Evolutionary conservation across 257 asterid species (phyloP), one percentile per base, ranked within the genome.

Genomic region (Solanum chiquidenum): DNA sequence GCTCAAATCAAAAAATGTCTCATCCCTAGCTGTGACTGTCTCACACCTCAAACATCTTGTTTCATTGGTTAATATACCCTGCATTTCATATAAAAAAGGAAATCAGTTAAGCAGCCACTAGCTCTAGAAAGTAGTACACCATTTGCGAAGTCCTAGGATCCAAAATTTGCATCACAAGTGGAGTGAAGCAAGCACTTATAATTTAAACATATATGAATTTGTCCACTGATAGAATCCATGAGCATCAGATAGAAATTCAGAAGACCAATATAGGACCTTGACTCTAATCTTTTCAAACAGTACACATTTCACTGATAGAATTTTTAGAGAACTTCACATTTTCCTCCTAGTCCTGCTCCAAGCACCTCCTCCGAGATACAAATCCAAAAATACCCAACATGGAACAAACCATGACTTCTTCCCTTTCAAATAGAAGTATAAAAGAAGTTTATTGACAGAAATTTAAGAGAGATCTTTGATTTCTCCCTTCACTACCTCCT

Each of bases 11-110:
- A 96, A 90, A 88, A 95, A 96, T 8, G 98, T 94, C 88, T 96
- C 99, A 29, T 96, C 98, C 93, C 99, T 94, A 31, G 99, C 98
- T 13, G 98, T 96, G 86, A 96, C 98, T 42, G 99, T 96, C 92
- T 96, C 99, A 69, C 99, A 96, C 86, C 97, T 87, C 86, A 96
- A 89, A 89, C 99, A 95, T 90, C 93, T 91, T 25, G 99, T 96
- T 93, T 96, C 99, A 27, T 96, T 96, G 21, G 99, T 96, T 60
- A 96, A 93, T 83, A 94, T 93, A 85, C 99, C 98, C 99, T 96
- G 93, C 44, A 29, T 49, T 80, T 37, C 85, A 80, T 80, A 46
- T 80, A 25, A 49, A 49, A 46, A 9, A 49, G 4, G 4, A 79
- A 49, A 31, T 3, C 29, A 9, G 42, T 49, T 49, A 49, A 82